phyloP scores from a whole-genome alignment of 2,329 filamentous ascomycete genomes.

The Diaporthe helianthi region DNA sequence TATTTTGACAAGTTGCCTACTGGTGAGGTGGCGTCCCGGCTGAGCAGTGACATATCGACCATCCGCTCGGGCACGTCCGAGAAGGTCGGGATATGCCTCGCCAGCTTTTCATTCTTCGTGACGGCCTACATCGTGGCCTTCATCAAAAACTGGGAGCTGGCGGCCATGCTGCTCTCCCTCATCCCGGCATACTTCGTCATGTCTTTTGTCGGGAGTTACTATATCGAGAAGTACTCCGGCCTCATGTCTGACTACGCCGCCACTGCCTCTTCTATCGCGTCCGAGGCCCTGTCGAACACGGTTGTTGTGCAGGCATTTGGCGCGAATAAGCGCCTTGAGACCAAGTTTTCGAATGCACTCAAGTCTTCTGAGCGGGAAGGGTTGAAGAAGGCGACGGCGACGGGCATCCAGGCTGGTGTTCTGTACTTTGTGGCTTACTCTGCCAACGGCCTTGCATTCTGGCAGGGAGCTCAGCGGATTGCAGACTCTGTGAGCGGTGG shows the following conservation, averaged over 20 bases:
- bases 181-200: slow-evolving; percentile 70
- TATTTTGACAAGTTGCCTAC: slow-evolving; percentile 70
- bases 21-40: slow-evolving; percentile 69
- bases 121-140: slow-evolving; percentile 74
- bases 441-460: slow-evolving; percentile 70
- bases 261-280: slow-evolving; percentile 67
- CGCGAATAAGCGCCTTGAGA: slow-evolving; percentile 64
- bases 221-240: slow-evolving; percentile 59
- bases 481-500: slow-evolving; percentile 41
- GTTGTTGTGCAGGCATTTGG: slow-evolving; percentile 71
- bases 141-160: slow-evolving; percentile 66
- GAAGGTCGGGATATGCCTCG: slow-evolving; percentile 72
- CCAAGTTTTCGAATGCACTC: slow-evolving; percentile 54
- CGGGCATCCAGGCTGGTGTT: slow-evolving; percentile 65
- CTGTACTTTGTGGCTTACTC: slow-evolving; percentile 71
- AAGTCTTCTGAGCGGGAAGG: slow-evolving; percentile 46
- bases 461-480: slow-evolving; percentile 62
- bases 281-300: slow-evolving; percentile 66
- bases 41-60: slow-evolving; percentile 71
- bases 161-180: slow-evolving; percentile 69
- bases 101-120: slow-evolving; percentile 70
- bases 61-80: slow-evolving; percentile 74
- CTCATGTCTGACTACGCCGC: slow-evolving; percentile 62
- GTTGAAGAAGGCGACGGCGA: slow-evolving; percentile 62
- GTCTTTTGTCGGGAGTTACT: slow-evolving; percentile 64